A percentile compares a stretch with the other conserved stretches of the same genome.
phyloP scores from a whole-genome alignment of 2,329 filamentous ascomycete genomes.

The Colletotrichum kahawae region DNA sequence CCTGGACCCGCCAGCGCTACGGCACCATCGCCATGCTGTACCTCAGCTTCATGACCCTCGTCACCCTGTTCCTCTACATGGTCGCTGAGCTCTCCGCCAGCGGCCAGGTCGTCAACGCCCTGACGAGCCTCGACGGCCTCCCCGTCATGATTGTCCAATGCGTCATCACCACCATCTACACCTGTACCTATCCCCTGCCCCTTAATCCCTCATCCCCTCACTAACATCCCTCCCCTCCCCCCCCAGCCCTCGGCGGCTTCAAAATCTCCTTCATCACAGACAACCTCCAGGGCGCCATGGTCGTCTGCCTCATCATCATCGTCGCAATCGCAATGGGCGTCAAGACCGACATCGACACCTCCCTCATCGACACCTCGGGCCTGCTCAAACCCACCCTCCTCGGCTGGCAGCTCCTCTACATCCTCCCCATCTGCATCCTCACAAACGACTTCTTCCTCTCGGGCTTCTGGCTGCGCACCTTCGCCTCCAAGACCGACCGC shows the following conservation, averaged over 20 bases:
- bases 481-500: slow-evolving; percentile 78
- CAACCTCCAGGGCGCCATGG: slow-evolving; percentile 81
- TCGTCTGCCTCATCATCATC: slow-evolving; percentile 75
- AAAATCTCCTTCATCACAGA: slow-evolving; percentile 85
- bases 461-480: slow-evolving; percentile 84
- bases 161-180: slow-evolving; percentile 81
- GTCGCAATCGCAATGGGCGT: slow-evolving; percentile 80
- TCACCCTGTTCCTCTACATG: slow-evolving; percentile 88
- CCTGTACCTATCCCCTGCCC: slow-evolving; percentile 56
- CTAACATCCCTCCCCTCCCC: neutral
- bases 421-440: slow-evolving; percentile 78
- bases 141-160: slow-evolving; percentile 81
- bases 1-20: slow-evolving; percentile 83
- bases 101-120: slow-evolving; percentile 75
- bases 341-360: slow-evolving; percentile 73
- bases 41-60: slow-evolving; percentile 77
- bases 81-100: slow-evolving; percentile 82
- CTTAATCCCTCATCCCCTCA: neutral
- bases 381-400: slow-evolving; percentile 72
- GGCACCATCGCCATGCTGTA: slow-evolving; percentile 73
- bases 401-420: slow-evolving; percentile 87
- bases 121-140: slow-evolving; percentile 77
- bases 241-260: slow-evolving; percentile 78
- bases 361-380: slow-evolving; percentile 70
- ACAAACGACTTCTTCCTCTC: slow-evolving; percentile 90